Evolutionary conservation across 148 eudicot species (phyloP), one percentile per base, ranked within the genome.

Genomic region (Camellia lanceoleosa): DNA sequence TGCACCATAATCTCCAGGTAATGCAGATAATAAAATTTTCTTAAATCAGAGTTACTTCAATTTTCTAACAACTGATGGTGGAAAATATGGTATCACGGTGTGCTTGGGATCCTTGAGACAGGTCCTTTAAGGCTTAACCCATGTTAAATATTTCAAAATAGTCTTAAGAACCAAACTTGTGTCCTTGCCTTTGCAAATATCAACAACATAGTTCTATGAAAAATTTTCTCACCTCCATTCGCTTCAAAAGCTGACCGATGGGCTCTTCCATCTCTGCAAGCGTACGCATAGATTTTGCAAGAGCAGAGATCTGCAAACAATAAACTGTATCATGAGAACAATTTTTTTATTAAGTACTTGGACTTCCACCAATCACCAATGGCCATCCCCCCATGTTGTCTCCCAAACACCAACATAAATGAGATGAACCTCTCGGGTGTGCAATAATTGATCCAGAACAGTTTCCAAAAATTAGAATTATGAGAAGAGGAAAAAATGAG

Each of bases 181-280:
- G 12, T 41, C 60, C 16, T 51, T 14, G 47, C 72, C 72, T 65
- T 66, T 18, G 12, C 43, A 51, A 65, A 30, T 65, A 10, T 51
- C 30, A 49, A 77, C 7, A 51, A n/a, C 19, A 46, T 19, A 12
- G 46, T 59, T 79, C 15, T 67, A 19, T 12, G 30, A 6, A 43
- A n/a, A 43, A 18, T 62, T 7, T n/a, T 6, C 89, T 76, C 18
- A 90, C 97, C 96, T 95, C 94, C 46, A 92, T 95, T 85, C 78
- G 89, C 84, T 88, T 89, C 68, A 92, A 64, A 69, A 92, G 78
- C 46, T 71, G 85, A 76, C 98, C 95, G 75, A 95, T 82, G 5
- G 97, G 97, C 2, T 93, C 98, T 74, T 95, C 91, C 94, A 95
- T 93, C 58, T 90, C 91, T 18, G 95, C 94, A 83, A 95, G 88